A percentile compares a stretch with the other conserved stretches of the same genome.
phyloP scores from a whole-genome alignment of 495 filamentous ascomycete species.

The Lineolata rhizophorae region DNA sequence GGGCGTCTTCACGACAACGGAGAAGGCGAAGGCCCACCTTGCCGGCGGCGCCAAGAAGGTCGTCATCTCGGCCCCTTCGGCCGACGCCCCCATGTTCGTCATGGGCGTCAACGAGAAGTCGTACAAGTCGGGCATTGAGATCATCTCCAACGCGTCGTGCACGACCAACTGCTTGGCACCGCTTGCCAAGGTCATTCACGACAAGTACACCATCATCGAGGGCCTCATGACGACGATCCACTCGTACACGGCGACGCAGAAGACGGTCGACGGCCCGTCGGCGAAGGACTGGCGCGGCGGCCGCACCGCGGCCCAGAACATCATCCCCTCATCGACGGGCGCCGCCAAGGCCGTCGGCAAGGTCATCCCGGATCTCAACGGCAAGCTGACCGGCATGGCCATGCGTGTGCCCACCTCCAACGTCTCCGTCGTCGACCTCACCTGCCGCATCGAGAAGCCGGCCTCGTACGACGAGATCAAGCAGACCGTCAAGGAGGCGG shows the following conservation, averaged over 20 bases:
- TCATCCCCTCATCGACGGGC: conserved; percentile 98
- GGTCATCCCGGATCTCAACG: conserved; percentile 91
- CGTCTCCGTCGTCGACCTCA: conserved; percentile 97
- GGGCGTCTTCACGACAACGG: conserved; percentile 96
- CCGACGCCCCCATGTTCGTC: conserved; percentile 99
- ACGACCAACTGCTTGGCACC: conserved; percentile 99
- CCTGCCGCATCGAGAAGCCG: conserved; percentile 74
- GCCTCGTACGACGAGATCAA: conserved; percentile 91
- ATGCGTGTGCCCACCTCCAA: conserved; percentile 98
- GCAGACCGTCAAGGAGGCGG: conserved; percentile 67
- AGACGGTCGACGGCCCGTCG: conserved; percentile 96
- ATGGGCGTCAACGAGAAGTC: conserved; percentile 94
- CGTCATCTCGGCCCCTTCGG: conserved; percentile 96
- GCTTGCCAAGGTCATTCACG: conserved; percentile 95
- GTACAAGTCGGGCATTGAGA: conserved; percentile 71
- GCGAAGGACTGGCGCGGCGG: conserved; percentile 99
- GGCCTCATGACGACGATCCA: conserved; percentile 99
- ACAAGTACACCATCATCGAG: conserved; percentile 93
- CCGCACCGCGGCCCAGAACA: conserved; percentile 96
- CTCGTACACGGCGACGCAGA: conserved; percentile 99
- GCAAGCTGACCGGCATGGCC: conserved; percentile 98
- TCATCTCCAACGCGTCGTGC: conserved; percentile 98
- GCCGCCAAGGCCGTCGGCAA: conserved; percentile 99
- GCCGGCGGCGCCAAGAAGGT: conserved; percentile 99
- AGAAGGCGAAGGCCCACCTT: conserved; percentile 88